Conservation (phyloP, 2,329 filamentous ascomycete genomes). For the Niveomyces coronatus region DNA sequence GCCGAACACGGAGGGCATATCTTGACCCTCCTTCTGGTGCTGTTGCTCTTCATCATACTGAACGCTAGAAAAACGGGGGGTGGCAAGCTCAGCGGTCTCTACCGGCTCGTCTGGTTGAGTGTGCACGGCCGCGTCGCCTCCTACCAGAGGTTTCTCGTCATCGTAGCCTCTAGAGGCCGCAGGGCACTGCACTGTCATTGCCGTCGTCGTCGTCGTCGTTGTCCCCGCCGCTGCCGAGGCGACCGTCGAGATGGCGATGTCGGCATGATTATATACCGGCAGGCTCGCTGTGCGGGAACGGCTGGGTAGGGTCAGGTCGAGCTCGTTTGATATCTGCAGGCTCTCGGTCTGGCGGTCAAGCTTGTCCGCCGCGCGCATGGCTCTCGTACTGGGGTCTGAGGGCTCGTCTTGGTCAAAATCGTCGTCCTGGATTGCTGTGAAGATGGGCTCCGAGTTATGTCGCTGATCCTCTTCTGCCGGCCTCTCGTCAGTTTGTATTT, state of each 20-base stretch:
- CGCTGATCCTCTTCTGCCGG: too few species aligned
- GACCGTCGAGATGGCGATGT: conserved; percentile 24
- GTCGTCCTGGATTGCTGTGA: not conserved
- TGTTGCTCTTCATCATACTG: conserved; percentile 5
- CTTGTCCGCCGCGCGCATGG: conserved; percentile 49
- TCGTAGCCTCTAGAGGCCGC: too few species aligned
- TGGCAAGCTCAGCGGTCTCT: not conserved
- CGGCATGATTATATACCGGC: conserved; percentile 34
- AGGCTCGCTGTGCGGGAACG: conserved; percentile 40
- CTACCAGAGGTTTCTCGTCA: too few species aligned
- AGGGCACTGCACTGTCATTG: too few species aligned
- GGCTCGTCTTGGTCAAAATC: conserved; percentile 1
- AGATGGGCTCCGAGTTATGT: not conserved
- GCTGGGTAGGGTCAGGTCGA: conserved; percentile 32
- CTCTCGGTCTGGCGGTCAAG: conserved; percentile 45
- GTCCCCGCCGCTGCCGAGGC: not conserved
- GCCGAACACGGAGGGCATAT: conserved; percentile 7
- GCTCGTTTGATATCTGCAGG: conserved; percentile 38
- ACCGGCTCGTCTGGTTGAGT: not conserved
- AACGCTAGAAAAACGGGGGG: conserved; percentile 4
- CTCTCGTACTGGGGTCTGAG: conserved; percentile 38
- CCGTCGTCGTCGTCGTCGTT: too few species aligned
- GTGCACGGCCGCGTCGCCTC: too few species aligned
- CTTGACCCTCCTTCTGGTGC: not conserved
- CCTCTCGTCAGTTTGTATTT: too few species aligned